phyloP scores from a whole-genome alignment of 1,284 basidiomycete genomes.

The Ceratorhiza oryzae-sativae region DNA sequence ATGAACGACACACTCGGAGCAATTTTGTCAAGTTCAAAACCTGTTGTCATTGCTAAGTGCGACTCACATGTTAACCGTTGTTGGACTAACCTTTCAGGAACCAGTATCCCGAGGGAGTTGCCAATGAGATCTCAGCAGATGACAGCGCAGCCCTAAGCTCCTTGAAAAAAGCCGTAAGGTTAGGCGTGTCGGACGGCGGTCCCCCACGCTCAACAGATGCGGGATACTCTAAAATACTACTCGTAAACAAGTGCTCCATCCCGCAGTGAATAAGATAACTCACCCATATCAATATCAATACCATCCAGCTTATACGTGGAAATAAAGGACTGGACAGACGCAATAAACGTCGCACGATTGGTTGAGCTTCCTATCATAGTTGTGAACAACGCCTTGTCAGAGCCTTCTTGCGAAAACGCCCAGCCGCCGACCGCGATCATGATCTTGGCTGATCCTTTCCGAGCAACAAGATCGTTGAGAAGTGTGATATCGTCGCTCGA shows the following conservation, averaged over 20 bases:
- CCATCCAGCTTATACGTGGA: constrained; percentile 24
- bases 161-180: constrained; percentile 22
- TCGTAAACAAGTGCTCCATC: neutral
- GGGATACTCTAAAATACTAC: neutral
- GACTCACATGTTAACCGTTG: neutral
- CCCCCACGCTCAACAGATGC: constrained; percentile 22
- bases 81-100: constrained; percentile 14
- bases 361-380: constrained; percentile 19
- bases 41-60: neutral
- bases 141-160: constrained; percentile 18
- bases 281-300: constrained; percentile 23
- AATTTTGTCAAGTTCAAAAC: constrained; percentile 27
- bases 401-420: constrained; percentile 31
- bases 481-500: neutral
- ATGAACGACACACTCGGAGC: constrained; percentile 16
- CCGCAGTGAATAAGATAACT: neutral
- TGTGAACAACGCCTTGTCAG: constrained; percentile 5
- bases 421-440: constrained; percentile 24
- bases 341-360: constrained; percentile 24
- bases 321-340: constrained; percentile 19
- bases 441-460: constrained; percentile 22
- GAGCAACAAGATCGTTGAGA: constrained; percentile 23
- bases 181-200: constrained; percentile 19
- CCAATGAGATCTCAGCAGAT: constrained; percentile 12
- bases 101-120: constrained; percentile 21